Evolutionary conservation across 768 basidiomycete genomes (phyloP).

Genomic region (Leucocoprinus leucothites): DNA sequence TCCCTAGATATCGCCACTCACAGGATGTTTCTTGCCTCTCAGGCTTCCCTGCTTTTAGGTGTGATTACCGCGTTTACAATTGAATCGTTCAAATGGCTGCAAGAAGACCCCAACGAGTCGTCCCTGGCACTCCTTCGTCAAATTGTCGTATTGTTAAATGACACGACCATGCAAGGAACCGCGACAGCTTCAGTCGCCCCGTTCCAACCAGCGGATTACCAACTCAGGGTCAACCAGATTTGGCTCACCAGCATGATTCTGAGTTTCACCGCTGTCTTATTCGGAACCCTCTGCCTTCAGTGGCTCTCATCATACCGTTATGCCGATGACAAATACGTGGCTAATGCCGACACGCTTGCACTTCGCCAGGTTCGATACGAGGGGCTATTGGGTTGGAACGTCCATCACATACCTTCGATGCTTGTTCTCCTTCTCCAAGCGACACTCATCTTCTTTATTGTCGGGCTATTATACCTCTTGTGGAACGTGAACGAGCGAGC

Average conservation of each 20-base stretch:
- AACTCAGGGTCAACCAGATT: constrained; percentile 4
- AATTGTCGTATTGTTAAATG: constrained; percentile 1
- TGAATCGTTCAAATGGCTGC: constrained; percentile 6
- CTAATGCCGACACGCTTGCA: not conserved
- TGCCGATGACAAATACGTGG: not conserved
- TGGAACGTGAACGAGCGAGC: not conserved
- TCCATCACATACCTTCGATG: constrained; percentile 1
- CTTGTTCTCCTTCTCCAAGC: constrained; percentile 6
- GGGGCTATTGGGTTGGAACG: constrained; percentile 3
- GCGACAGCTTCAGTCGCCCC: not conserved
- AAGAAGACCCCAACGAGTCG: not conserved
- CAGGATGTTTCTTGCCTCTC: not conserved
- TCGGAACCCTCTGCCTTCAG: constrained; percentile 10
- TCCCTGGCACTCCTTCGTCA: constrained; percentile 7
- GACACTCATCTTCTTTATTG: constrained; percentile 7
- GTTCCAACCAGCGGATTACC: not conserved
- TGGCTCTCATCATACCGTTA: constrained; percentile 6
- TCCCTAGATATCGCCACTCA: not conserved
- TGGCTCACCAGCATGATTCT: constrained; percentile 10
- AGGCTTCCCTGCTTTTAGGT: constrained; percentile 8
- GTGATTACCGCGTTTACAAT: constrained; percentile 8
- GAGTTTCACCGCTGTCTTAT: constrained; percentile 4
- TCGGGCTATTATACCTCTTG: not conserved
- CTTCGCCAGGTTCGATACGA: constrained; percentile 11
- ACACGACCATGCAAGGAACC: not conserved